Evolutionary conservation across 2,329 filamentous ascomycete genomes (phyloP).

Genomic region (Stagonosporopsis rhizophila): DNA sequence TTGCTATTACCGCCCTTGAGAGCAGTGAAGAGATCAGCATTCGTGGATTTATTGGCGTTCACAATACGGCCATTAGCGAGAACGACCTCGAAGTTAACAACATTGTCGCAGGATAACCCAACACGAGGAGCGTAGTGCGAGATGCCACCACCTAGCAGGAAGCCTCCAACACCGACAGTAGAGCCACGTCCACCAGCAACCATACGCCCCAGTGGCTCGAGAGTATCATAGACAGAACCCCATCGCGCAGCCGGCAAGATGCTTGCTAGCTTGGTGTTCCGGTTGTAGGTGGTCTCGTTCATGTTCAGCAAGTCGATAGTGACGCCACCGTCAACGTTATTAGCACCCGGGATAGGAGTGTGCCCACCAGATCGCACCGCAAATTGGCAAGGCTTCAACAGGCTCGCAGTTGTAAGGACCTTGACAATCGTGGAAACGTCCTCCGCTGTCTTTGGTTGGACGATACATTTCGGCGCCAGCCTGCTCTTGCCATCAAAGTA

Average conservation of each 20-base stretch:
- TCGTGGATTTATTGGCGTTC: constrained; percentile 19
- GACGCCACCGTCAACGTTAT: constrained; percentile 27
- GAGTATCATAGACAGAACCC: constrained; percentile 24
- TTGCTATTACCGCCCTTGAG: constrained; percentile 43
- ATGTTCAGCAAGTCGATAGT: constrained; percentile 26
- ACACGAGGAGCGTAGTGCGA: constrained; percentile 12
- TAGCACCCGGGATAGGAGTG: constrained; percentile 20
- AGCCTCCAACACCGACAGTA: constrained; percentile 39
- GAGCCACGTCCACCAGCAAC: constrained; percentile 37
- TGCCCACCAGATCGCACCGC: constrained; percentile 28
- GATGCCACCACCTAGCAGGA: constrained; percentile 34
- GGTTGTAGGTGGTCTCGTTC: constrained; percentile 17
- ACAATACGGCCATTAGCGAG: constrained; percentile 45
- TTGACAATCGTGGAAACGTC: constrained; percentile 26
- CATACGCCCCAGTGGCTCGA: constrained; percentile 32
- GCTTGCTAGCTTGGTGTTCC: background rate
- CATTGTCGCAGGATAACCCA: constrained; percentile 23
- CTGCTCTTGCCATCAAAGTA: constrained; percentile 25
- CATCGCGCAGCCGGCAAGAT: constrained; percentile 27
- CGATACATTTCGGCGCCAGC: constrained; percentile 27
- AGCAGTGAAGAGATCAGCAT: constrained; percentile 41
- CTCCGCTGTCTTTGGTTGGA: constrained; percentile 22
- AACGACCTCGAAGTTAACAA: constrained; percentile 43
- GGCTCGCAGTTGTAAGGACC: constrained; percentile 7
- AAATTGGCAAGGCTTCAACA: constrained; percentile 15